Evolutionary conservation across 495 filamentous ascomycete genomes (phyloP), one percentile per base, ranked within the genome.

Genomic region (Hypoxylon cercidicola): DNA sequence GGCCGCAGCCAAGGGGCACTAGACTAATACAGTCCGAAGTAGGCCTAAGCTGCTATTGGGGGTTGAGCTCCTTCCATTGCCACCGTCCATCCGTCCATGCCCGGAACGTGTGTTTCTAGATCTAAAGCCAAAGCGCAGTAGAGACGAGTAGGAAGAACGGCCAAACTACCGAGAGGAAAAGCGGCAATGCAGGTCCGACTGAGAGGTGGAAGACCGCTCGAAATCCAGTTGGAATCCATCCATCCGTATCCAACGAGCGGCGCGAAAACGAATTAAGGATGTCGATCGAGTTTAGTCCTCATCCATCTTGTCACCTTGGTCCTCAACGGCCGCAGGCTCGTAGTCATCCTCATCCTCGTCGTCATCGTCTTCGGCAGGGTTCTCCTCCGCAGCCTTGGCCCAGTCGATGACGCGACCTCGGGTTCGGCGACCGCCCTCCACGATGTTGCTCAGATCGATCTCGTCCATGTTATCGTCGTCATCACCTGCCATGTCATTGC

Each of bases 401-500:
- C 89, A 96, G 80, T 96, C 89, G 64, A 96, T 92, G 72, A 89
- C 89, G 41, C 78, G 78, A 65, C 91, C 89, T 66, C 95, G 93
- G 37, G 95, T 99, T 75, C 95, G 93, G 40, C 89, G 85, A 72
- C 90, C 90, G 58, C 78, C 81, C 8, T 62, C 46, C 72, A 98
- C 87, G 78, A 98, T 97, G 83, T 97, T 97, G 66, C 85, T 83
- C 35, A 84, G 77, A 73, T 96, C 92, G 75, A 98, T 96, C 75
- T 93, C 93, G 74, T 93, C 90, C 80, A 97, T 87, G 77, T 91
- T 88, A 69, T 95, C 92, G 9, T 88, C 85, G 2, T 89, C 89
- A 40, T 87, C 86, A 10, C 86, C 88, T 53, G 12, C 1, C 10
- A 37, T 51, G 20, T 1, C 39, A 25, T 47, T 21, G 37, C 45